A percentile compares a stretch with the other conserved stretches of the same genome.
These are phyloP conservation scores for Rutidosis leptorrhynchoides DNA, from an alignment of 129 eudicot genomes.

Conservation along the genomic window DNA sequence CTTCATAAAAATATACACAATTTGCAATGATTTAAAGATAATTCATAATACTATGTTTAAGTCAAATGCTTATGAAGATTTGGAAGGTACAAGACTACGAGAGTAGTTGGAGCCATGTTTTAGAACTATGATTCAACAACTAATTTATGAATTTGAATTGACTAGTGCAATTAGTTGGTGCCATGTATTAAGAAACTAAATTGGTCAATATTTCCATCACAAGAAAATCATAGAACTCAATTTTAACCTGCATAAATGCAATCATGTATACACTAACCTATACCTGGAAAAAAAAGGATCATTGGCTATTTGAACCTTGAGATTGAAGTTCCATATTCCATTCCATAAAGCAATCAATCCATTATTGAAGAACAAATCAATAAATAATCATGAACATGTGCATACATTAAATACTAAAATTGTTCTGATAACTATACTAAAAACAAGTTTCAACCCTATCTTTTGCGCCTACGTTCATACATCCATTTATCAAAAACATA, in stretches of 20 bases:
- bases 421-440: background rate
- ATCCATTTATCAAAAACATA: background rate
- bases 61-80: slow-evolving; percentile 16
- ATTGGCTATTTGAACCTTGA: background rate
- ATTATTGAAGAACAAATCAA: background rate
- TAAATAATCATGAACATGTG: background rate
- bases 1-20: background rate
- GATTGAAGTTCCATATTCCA: background rate
- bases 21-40: background rate
- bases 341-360: background rate
- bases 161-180: background rate
- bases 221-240: background rate
- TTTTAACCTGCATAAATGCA: background rate
- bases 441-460: background rate
- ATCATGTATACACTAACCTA: background rate
- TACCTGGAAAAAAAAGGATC: background rate
- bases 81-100: slow-evolving; percentile 18
- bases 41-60: background rate
- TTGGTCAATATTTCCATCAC: no score
- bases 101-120: slow-evolving; percentile 27
- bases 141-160: background rate
- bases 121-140: slow-evolving; percentile 10
- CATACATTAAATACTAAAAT: background rate
- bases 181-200: background rate
- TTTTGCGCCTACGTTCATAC: background rate